These are phyloP conservation scores for Wallacemonas sp. DNA, from an alignment of 208 protist genomes.

Conservation along the genomic window DNA sequence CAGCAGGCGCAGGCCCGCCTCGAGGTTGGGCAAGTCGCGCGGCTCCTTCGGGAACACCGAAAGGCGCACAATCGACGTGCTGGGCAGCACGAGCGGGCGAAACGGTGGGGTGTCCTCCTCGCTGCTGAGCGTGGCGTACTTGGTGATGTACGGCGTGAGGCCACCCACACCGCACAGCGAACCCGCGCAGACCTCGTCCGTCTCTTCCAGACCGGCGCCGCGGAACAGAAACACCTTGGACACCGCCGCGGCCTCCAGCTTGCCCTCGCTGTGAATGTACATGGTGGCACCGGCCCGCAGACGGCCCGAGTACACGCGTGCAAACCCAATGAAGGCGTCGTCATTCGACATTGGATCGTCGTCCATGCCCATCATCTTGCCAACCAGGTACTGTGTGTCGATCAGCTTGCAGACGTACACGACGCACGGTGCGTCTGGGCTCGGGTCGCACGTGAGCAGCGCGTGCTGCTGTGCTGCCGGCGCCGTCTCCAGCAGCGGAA, in stretches of 20 bases:
- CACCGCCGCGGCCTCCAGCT: conserved; percentile 53
- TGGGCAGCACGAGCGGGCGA: conserved; percentile 79
- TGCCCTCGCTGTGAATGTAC: conserved; percentile 81
- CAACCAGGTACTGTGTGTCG: conserved; percentile 85
- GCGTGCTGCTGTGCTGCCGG: conserved; percentile 38
- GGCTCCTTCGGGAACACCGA: conserved; percentile 93
- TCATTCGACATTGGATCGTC: conserved; percentile 22
- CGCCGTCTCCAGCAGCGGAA: conserved; percentile 60
- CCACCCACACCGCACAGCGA: conserved; percentile 94
- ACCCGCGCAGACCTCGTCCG: conserved; percentile 76
- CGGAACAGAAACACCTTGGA: conserved; percentile 92
- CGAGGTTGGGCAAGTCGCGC: conserved; percentile 59
- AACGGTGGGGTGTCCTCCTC: conserved; percentile 79
- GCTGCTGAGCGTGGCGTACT: conserved; percentile 93
- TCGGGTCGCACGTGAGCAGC: conserved; percentile 56
- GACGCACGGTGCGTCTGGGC: conserved; percentile 70
- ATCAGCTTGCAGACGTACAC: conserved; percentile 88
- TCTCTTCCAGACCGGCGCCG: conserved; percentile 92
- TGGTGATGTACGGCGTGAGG: conserved; percentile 90
- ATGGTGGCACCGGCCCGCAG: conserved; percentile 88
- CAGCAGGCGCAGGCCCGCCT: conserved; percentile 91
- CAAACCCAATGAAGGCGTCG: conserved; percentile 95
- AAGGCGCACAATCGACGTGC: conserved; percentile 96
- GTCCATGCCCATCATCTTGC: conserved; percentile 44
- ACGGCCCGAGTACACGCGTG: conserved; percentile 95